Evolutionary conservation across 352 stramenopile species (phyloP), one percentile per base, ranked within the genome.

Genomic region (Pythium aristosporum): DNA sequence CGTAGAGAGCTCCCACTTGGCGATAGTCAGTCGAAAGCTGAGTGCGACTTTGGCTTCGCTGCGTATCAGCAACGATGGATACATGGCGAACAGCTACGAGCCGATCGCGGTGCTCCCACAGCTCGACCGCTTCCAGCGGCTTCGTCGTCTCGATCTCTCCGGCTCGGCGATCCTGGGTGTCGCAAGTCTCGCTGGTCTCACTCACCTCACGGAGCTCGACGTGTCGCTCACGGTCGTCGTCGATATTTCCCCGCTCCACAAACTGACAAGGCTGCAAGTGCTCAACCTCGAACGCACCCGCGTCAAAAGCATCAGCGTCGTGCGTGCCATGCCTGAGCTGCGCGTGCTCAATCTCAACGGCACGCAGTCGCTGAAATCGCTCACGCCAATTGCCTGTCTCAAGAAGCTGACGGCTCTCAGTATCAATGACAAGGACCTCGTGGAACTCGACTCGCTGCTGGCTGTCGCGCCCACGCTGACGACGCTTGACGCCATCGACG

Each of bases 371-470:
- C 42, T 66, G 10, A 46, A 16, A 16, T 32, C 55, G 4, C 15
- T 66, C 2, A 55, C 49, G 12, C 59, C 59, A 8, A 51, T 66
- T 34, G 47, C 11, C 16, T 15, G 25, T 8, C 43, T 66, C 3
- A 60, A 47, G 16, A 66, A 66, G 11, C 59, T 66, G 2, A 55
- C 30, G 30, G 53, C 44, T 16, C 50, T 66, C 5, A 60, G 49
- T 25, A 66, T 66, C 41, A 66, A 66, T 50, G 59, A 66, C 50
- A 66, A 56, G 23, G 49, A 54, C 15, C 50, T 66, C 28, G 44
- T 37, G 16, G 59, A 66, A 21, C 16, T 60, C 49, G 42, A 54
- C 18, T 60, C 59, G 41, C 59, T 66, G 0, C 12, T 60, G 7
- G 39, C 59, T 1, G 37, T 66, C 18, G 49, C 59, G 0, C 21